Evolutionary conservation across 2,329 filamentous ascomycete genomes (phyloP), one percentile per base, ranked within the genome.

Genomic region (Pseudocercospora eumusae): DNA sequence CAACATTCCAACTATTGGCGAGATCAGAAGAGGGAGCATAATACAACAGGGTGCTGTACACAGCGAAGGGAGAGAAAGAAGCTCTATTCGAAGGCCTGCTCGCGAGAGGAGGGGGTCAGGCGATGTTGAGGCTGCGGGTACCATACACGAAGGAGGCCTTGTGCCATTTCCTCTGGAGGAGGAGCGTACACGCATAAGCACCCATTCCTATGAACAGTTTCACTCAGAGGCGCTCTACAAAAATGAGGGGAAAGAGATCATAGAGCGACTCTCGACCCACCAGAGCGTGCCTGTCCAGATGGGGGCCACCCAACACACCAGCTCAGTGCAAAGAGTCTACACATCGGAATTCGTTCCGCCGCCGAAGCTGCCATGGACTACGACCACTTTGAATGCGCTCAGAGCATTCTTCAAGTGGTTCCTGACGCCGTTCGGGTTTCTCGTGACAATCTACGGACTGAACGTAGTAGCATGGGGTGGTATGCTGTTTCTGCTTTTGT

Each of bases 391-490:
- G 18, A 66, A 64, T 44, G 60, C 86, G 1, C 71, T 87, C 11
- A 78, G 81, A 27, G 82, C 84, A 0, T 91, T 90, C 71, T 88
- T 86, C 85, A 83, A 85, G 57, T 96, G 91, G 79, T 85, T 89
- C 69, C 79, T 84, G 40, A 96, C 91, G 0, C 89, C 89, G 0
- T 76, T 90, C 59, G 91, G 92, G 2, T 92, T 95, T 73, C 79
- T 91, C 58, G 84, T 93, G 44, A 89, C 87, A 1, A 75, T 96
- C 5, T 96, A 96, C 75, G 86, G 88, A 11, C 82, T 95, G 61
- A 93, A 93, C 66, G 84, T 96, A 20, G 85, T 96, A 9, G 92
- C 90, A 0, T 96, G 92, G 92, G 92, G 92, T 56, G 91, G 89
- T 61, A 96, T 96, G 92, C 82, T 96, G 33, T 96, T 96, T 77